A percentile compares a stretch with the other conserved stretches of the same genome.
phyloP scores from a whole-genome alignment of 129 eudicot species.

The Flaveria sonorensis region DNA sequence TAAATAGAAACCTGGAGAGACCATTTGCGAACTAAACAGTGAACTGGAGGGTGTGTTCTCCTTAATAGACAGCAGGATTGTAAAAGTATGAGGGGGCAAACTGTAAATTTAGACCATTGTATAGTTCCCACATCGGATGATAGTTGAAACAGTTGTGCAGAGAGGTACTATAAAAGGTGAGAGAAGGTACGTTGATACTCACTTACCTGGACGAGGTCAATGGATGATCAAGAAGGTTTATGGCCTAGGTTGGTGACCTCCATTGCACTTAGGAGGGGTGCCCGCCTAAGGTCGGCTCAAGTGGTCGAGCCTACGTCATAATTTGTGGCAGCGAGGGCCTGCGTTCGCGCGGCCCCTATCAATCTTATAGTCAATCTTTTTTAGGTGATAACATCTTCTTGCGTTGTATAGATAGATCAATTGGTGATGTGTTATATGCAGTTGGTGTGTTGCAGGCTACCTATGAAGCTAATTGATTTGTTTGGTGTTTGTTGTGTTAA shows the following conservation, averaged over 20 bases:
- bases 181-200: neutral
- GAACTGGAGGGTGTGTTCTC: too few relatives aligned
- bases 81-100: neutral
- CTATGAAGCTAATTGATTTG: neutral
- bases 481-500: neutral
- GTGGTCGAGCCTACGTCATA: slow-evolving; percentile 59
- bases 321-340: slow-evolving; percentile 53
- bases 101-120: neutral
- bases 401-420: too few relatives aligned
- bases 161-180: neutral
- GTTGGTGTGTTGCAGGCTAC: neutral
- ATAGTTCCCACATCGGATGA: slow-evolving; percentile 25
- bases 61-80: neutral
- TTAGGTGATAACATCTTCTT: too few relatives aligned
- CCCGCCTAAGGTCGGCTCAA: slow-evolving; percentile 55
- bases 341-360: slow-evolving; percentile 52
- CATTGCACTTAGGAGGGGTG: slow-evolving; percentile 43
- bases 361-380: neutral
- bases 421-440: neutral
- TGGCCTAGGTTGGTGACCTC: slow-evolving; percentile 54
- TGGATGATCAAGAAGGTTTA: slow-evolving; percentile 48
- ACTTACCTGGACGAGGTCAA: slow-evolving; percentile 68
- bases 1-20: too few relatives aligned
- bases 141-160: neutral
- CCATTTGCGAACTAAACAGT: too few relatives aligned